Conservation (phyloP, 2,329 filamentous ascomycete species). For the Graphiopsis chlorocephala region DNA sequence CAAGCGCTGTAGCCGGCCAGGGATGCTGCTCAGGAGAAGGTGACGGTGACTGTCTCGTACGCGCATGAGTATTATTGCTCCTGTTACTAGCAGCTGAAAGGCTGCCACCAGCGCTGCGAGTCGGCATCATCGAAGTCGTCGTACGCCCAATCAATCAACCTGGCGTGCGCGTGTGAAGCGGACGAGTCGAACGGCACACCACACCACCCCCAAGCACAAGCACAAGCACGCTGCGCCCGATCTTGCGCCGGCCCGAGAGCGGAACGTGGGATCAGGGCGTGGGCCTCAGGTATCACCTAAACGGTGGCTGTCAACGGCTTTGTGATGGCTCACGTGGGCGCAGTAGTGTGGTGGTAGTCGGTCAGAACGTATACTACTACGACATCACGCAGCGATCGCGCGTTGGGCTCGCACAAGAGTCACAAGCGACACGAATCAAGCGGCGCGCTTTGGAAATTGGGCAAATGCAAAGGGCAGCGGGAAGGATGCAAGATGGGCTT, state of each 20-base stretch:
- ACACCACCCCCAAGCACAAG: too few relatives aligned
- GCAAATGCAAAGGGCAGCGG: neutral
- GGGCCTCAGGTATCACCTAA: slow-evolving; percentile 10
- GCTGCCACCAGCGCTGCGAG: slow-evolving; percentile 4
- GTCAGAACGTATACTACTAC: neutral
- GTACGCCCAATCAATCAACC: neutral
- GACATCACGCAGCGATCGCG: slow-evolving; percentile 1
- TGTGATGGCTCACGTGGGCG: neutral
- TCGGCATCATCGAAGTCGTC: slow-evolving; percentile 3
- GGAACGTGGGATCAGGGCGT: neutral
- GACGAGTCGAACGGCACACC: too few relatives aligned
- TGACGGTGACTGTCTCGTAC: neutral
- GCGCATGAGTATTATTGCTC: neutral
- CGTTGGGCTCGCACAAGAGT: neutral
- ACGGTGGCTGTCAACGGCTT: neutral
- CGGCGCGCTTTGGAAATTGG: neutral
- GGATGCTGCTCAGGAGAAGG: neutral
- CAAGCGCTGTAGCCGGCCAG: neutral
- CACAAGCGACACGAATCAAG: neutral
- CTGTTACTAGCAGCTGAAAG: neutral
- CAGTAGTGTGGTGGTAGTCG: neutral
- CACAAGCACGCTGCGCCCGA: too few relatives aligned
- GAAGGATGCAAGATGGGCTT: neutral
- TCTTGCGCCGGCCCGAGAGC: neutral
- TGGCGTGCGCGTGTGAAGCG: neutral